phyloP scores from a whole-genome alignment of 805 yeast species.

The Teunomyces stri region DNA sequence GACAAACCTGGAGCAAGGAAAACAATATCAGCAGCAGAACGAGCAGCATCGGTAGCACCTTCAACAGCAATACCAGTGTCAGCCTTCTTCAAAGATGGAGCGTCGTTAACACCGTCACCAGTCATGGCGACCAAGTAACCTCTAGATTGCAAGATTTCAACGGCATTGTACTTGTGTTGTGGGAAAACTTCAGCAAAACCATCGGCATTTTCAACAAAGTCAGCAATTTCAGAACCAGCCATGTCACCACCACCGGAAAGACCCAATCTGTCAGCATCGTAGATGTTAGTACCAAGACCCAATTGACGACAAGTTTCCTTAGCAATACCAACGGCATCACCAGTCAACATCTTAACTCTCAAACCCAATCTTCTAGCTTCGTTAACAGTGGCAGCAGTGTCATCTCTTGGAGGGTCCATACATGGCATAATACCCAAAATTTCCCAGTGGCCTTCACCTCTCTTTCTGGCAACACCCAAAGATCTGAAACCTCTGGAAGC shows the following conservation, averaged over 20 bases:
- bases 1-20: slow-evolving; percentile 45
- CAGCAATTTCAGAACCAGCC: slow-evolving; percentile 97
- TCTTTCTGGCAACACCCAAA: slow-evolving; percentile 97
- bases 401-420: slow-evolving; percentile 99
- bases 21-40: slow-evolving; percentile 96
- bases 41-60: slow-evolving; percentile 97
- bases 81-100: slow-evolving; percentile 93
- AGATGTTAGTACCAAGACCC: slow-evolving; percentile 94
- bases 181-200: slow-evolving; percentile 99
- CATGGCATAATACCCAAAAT: slow-evolving; percentile 97
- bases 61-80: slow-evolving; percentile 93
- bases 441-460: slow-evolving; percentile 98
- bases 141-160: slow-evolving; percentile 91
- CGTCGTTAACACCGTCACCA: slow-evolving; percentile 99
- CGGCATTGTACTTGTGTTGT: slow-evolving; percentile 94
- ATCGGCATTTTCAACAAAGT: slow-evolving; percentile 95
- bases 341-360: slow-evolving; percentile 96
- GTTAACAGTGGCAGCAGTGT: slow-evolving; percentile 89
- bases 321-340: slow-evolving; percentile 99
- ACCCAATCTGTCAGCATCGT: slow-evolving; percentile 96
- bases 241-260: slow-evolving; percentile 91
- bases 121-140: slow-evolving; percentile 98
- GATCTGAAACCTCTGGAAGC: slow-evolving; percentile 99
- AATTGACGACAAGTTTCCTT: slow-evolving; percentile 97
- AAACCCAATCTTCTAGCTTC: slow-evolving; percentile 91